phyloP scores from a whole-genome alignment of 306 rosid genomes.

The Vachellia pachyceras region DNA sequence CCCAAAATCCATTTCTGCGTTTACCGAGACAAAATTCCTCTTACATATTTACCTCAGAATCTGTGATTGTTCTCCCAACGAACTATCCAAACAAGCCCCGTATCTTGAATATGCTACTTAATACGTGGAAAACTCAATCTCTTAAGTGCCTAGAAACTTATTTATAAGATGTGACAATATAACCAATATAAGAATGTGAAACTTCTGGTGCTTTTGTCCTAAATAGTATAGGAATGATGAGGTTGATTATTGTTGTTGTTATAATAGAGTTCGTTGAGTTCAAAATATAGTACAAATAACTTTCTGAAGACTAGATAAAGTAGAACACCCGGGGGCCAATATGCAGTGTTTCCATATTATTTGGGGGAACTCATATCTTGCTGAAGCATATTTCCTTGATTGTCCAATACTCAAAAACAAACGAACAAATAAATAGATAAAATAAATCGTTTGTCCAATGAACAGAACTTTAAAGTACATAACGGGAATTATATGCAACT shows the following conservation, averaged over 20 bases:
- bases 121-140: background rate
- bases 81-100: too few relatives aligned
- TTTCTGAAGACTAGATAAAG: background rate
- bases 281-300: background rate
- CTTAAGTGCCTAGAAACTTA: background rate
- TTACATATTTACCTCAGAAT: too few relatives aligned
- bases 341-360: background rate
- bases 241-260: background rate
- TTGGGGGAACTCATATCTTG: too few relatives aligned
- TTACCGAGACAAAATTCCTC: too few relatives aligned
- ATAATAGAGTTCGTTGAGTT: background rate
- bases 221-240: background rate
- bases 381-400: constrained; percentile 15
- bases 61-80: too few relatives aligned
- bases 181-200: background rate
- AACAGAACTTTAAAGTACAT: constrained; percentile 1
- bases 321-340: background rate
- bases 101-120: background rate
- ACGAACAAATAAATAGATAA: too few relatives aligned
- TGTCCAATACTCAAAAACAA: background rate
- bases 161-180: background rate
- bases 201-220: background rate
- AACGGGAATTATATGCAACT: background rate
- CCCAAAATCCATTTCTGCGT: too few relatives aligned
- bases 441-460: background rate